phyloP scores from a whole-genome alignment of 306 rosid genomes.

The Adenanthera pavonina region DNA sequence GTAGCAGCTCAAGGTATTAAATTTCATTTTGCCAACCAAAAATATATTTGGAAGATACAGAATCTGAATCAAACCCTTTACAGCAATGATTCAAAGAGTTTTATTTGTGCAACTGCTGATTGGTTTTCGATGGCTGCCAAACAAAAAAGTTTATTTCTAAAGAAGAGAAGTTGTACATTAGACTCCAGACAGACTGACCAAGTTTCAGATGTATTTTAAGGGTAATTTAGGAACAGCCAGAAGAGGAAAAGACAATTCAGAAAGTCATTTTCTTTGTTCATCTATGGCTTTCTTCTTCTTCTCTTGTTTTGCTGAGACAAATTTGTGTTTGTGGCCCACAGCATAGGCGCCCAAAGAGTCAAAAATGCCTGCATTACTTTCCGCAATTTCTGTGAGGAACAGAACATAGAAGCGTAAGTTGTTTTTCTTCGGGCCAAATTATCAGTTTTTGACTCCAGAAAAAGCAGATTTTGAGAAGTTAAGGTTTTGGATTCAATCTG shows the following conservation, averaged over 20 bases:
- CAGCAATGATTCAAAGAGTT: not conserved
- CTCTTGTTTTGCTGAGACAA: conserved; percentile 25
- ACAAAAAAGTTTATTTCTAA: not conserved
- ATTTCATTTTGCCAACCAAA: conserved; percentile 14
- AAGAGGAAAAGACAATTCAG: too few relatives aligned
- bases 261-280: not conserved
- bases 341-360: conserved; percentile 94
- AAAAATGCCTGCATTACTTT: conserved; percentile 83
- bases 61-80: conserved; percentile 28
- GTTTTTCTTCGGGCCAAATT: conserved; percentile 21
- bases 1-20: conserved; percentile 93
- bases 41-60: not conserved
- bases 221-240: conserved; percentile 22
- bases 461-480: not conserved
- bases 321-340: conserved; percentile 46
- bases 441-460: conserved; percentile 7
- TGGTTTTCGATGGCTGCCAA: not conserved
- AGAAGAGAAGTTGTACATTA: conserved; percentile 10
- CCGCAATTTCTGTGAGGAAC: conserved; percentile 85
- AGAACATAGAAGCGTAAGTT: conserved; percentile 82
- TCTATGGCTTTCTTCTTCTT: conserved; percentile 8
- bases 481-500: not conserved
- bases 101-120: not conserved
- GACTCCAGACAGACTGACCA: not conserved
- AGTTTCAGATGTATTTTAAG: conserved; percentile 8